These are phyloP conservation scores for Rhodotorula sp. DNA, from an alignment of 1,284 basidiomycete genomes.

Conservation along the genomic window DNA sequence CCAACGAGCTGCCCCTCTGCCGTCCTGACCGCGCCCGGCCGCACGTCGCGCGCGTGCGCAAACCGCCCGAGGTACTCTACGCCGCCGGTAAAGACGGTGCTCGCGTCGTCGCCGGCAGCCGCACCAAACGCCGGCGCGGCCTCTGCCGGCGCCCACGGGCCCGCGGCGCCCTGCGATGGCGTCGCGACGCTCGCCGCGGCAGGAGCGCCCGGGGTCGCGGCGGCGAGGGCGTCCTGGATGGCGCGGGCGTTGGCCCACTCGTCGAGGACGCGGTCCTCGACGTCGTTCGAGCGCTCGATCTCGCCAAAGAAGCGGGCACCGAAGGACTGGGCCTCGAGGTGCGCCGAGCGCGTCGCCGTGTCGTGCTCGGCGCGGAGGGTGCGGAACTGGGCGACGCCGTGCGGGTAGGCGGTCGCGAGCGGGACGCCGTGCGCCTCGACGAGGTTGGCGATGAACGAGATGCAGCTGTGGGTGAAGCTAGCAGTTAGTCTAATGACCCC, in stretches of 20 bases:
- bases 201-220: neutral
- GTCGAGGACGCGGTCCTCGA: conserved; percentile 64
- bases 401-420: conserved; percentile 76
- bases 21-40: neutral
- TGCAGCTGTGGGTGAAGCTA: conserved; percentile 60
- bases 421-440: conserved; percentile 66
- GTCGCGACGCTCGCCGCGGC: neutral
- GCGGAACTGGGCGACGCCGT: conserved; percentile 80
- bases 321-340: conserved; percentile 74
- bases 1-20: neutral
- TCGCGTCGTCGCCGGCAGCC: neutral
- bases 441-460: conserved; percentile 77
- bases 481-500: no score
- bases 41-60: conserved; percentile 59
- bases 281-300: conserved; percentile 62
- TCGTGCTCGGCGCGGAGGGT: conserved; percentile 81
- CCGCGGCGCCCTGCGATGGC: neutral
- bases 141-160: conserved; percentile 6
- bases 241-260: conserved; percentile 32
- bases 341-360: conserved; percentile 72
- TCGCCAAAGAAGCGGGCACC: conserved; percentile 71
- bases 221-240: conserved; percentile 32
- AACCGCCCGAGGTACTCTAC: conserved; percentile 62
- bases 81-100: conserved; percentile 33
- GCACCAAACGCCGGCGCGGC: conserved; percentile 1